Conservation (phyloP, 192 early-diverging fungal species). For the Endogone sp. region DNA sequence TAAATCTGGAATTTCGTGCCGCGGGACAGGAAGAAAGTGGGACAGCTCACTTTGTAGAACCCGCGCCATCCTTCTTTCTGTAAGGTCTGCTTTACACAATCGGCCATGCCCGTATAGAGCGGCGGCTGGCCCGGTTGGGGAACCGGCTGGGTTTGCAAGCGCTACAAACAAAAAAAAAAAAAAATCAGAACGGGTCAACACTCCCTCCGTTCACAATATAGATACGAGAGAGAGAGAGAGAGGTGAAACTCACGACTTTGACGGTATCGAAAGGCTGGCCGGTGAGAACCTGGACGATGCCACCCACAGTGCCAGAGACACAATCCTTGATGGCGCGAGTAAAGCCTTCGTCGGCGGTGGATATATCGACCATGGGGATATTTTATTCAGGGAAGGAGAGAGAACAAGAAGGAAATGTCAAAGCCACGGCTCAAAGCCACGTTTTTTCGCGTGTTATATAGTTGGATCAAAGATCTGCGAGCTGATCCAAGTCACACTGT, state of each 20-base stretch:
- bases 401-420: too few species aligned
- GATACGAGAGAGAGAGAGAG: neutral
- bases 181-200: slow-evolving; percentile 5
- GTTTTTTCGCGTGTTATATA: too few species aligned
- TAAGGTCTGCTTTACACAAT: slow-evolving; percentile 83
- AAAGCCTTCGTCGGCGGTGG: slow-evolving; percentile 16
- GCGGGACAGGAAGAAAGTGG: slow-evolving; percentile 14
- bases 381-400: too few species aligned
- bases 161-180: slow-evolving; percentile 27
- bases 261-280: slow-evolving; percentile 82
- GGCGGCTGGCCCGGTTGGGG: slow-evolving; percentile 53
- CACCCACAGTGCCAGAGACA: slow-evolving; percentile 68
- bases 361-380: neutral
- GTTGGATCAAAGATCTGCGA: too few species aligned
- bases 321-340: slow-evolving; percentile 70
- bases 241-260: slow-evolving; percentile 60
- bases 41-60: slow-evolving; percentile 75
- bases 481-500: too few species aligned
- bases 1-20: slow-evolving; percentile 8
- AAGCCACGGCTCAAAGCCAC: too few species aligned
- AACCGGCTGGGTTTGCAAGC: slow-evolving; percentile 88
- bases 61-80: slow-evolving; percentile 76
- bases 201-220: neutral
- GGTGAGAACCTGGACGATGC: slow-evolving; percentile 72
- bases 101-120: slow-evolving; percentile 77